Evolutionary conservation across 257 asterid species (phyloP).

Genomic region (Ilex aquifolium): DNA sequence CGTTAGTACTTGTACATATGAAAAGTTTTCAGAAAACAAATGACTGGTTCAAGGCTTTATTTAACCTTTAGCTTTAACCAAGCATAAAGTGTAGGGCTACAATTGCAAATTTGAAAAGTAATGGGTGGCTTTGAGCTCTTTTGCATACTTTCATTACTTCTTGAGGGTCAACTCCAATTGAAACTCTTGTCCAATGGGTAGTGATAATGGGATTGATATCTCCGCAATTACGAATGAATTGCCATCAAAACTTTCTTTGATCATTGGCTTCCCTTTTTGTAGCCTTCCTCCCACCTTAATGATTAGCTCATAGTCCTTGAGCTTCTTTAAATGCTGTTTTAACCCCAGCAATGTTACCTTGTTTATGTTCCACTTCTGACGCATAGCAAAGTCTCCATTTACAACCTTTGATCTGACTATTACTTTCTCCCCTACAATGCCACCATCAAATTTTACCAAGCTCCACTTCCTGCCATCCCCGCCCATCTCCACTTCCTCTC

Average conservation of each 20-base stretch:
- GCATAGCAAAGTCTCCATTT: constrained; percentile 27
- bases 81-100: too few relatives aligned
- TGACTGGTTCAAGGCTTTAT: too few relatives aligned
- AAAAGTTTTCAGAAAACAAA: too few relatives aligned
- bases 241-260: constrained; percentile 5
- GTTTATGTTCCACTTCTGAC: constrained; percentile 24
- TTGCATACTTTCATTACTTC: too few relatives aligned
- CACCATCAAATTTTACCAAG: constrained; percentile 22
- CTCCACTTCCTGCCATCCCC: constrained; percentile 43
- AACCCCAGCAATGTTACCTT: constrained; percentile 34
- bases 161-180: constrained; percentile 13
- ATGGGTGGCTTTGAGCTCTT: too few relatives aligned
- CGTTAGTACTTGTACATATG: too few relatives aligned
- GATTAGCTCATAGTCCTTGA: constrained; percentile 14
- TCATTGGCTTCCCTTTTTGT: not conserved
- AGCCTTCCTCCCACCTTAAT: constrained; percentile 7
- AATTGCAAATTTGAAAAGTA: too few relatives aligned
- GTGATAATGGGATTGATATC: constrained; percentile 18
- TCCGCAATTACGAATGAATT: constrained; percentile 17
- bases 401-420: constrained; percentile 23
- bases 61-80: too few relatives aligned
- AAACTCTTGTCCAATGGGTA: constrained; percentile 30
- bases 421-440: constrained; percentile 10
- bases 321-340: constrained; percentile 2
- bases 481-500: constrained; percentile 46